Evolutionary conservation across 1,284 basidiomycete genomes (phyloP).

Genomic region (Rhodofomes roseus): DNA sequence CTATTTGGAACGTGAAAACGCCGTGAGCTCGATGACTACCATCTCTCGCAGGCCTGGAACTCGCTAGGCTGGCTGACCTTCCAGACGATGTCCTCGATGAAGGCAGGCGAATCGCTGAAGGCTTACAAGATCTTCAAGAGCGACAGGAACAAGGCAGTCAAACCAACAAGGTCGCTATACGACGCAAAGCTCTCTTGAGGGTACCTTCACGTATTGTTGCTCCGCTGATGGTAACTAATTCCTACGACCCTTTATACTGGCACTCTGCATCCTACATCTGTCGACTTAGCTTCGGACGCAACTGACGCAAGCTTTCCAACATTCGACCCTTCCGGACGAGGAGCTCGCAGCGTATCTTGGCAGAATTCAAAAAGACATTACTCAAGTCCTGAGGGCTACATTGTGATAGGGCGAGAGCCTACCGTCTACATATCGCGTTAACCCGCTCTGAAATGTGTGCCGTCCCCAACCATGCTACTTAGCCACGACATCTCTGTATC

Average conservation of each 20-base stretch:
- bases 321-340: slow-evolving; percentile 65
- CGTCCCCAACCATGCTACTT: too few relatives aligned
- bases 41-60: slow-evolving; percentile 63
- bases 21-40: not conserved
- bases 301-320: slow-evolving; percentile 61
- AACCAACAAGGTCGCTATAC: slow-evolving; percentile 51
- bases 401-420: slow-evolving; percentile 12
- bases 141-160: slow-evolving; percentile 56
- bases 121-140: slow-evolving; percentile 57
- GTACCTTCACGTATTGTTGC: slow-evolving; percentile 35
- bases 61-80: slow-evolving; percentile 80
- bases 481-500: too few relatives aligned
- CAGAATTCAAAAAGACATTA: slow-evolving; percentile 66
- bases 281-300: slow-evolving; percentile 76
- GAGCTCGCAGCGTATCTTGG: slow-evolving; percentile 62
- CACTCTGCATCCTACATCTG: not conserved
- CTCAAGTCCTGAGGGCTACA: slow-evolving; percentile 46
- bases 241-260: not conserved
- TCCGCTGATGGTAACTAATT: not conserved
- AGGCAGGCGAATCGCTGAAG: slow-evolving; percentile 57
- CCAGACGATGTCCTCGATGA: slow-evolving; percentile 64
- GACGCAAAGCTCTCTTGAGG: slow-evolving; percentile 66
- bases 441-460: not conserved
- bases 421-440: too few relatives aligned
- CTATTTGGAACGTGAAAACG: not conserved